Evolutionary conservation across 805 yeast genomes (phyloP), one percentile per base, ranked within the genome.

Genomic region (Tetrapisispora nanseiensis): DNA sequence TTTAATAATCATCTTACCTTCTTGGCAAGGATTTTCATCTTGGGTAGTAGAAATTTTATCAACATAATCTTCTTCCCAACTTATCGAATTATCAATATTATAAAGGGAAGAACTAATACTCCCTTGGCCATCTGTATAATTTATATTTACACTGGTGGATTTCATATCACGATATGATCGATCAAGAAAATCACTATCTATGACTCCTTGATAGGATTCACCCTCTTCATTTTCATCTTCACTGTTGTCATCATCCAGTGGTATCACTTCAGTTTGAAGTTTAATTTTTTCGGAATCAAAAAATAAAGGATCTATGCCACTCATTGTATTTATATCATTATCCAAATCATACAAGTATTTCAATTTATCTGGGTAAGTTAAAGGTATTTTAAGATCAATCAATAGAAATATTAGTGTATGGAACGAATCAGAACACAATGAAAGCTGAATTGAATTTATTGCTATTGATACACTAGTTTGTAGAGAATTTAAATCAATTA

Each of bases 391-490:
- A 51, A 89, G 65, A 52, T 86, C 95, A 45, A 75, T 78, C 9
- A 80, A 48, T 8, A 84, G 52, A 47, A 82, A 94, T 2, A 77
- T 46, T 33, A 89, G 59, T 11, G 90, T 75, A 52, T 85, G 82
- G 0, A 79, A 71, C 0, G 96, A 86, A 56, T 89, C 97, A 1
- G 95, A 90, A 65, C 96, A 87, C 3, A 80, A 44, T 21, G 77
- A 78, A 1, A 81, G 28, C 11, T 40, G 19, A 13, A 30, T 15
- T 45, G 15, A 15, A 34, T 46, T 8, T 37, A 18, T 8, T 15
- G 33, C 7, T 12, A 32, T 7, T 4, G 21, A 19, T n/a, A 37
- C 5, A 3, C 19, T n/a, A 15, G 6, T 29, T 29, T 15, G 19
- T 10, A 29, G 6, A n/a, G 8, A n/a, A 4, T 16, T n/a, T 15